Conservation (phyloP, 2,329 filamentous ascomycete species). For the Tympanopsis confertula region DNA sequence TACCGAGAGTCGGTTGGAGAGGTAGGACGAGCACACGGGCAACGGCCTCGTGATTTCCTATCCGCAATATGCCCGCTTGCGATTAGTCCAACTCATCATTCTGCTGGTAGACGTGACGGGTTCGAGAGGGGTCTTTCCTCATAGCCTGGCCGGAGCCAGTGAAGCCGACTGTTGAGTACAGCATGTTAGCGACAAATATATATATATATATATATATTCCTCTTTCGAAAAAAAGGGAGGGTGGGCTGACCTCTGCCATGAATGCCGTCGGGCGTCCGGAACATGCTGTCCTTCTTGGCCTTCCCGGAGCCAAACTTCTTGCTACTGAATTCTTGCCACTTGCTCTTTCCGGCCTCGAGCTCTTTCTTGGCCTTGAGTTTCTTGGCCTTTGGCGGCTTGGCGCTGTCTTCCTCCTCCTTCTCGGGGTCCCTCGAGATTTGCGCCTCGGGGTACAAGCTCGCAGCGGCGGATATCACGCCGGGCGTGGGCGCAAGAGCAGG, state of each 20-base stretch:
- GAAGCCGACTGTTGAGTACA: slow-evolving; percentile 63
- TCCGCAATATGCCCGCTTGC: too few species aligned
- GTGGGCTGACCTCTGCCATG: slow-evolving; percentile 64
- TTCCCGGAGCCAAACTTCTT: slow-evolving; percentile 52
- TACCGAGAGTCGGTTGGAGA: too few species aligned
- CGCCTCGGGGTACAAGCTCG: slow-evolving; percentile 42
- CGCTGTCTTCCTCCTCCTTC: slow-evolving; percentile 46
- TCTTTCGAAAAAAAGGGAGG: slow-evolving; percentile 1
- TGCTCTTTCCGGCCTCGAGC: slow-evolving; percentile 78
- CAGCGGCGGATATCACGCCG: slow-evolving; percentile 41
- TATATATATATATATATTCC: slow-evolving; percentile 14
- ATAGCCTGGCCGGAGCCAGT: slow-evolving; percentile 90
- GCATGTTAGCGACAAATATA: background rate
- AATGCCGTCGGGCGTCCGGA: slow-evolving; percentile 77
- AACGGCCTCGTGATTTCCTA: too few species aligned
- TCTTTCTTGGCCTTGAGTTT: slow-evolving; percentile 86
- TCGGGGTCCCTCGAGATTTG: slow-evolving; percentile 55
- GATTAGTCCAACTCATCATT: slow-evolving; percentile 63
- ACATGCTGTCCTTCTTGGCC: slow-evolving; percentile 88
- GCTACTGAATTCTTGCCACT: slow-evolving; percentile 93
- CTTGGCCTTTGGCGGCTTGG: slow-evolving; percentile 69
- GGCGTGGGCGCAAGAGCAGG: slow-evolving; percentile 26
- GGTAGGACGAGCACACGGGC: too few species aligned
- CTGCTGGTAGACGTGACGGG: slow-evolving; percentile 73
- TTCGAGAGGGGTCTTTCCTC: slow-evolving; percentile 79